Conservation (phyloP, 1,284 basidiomycete genomes). For the Cutaneotrichosporon dermatis region DNA sequence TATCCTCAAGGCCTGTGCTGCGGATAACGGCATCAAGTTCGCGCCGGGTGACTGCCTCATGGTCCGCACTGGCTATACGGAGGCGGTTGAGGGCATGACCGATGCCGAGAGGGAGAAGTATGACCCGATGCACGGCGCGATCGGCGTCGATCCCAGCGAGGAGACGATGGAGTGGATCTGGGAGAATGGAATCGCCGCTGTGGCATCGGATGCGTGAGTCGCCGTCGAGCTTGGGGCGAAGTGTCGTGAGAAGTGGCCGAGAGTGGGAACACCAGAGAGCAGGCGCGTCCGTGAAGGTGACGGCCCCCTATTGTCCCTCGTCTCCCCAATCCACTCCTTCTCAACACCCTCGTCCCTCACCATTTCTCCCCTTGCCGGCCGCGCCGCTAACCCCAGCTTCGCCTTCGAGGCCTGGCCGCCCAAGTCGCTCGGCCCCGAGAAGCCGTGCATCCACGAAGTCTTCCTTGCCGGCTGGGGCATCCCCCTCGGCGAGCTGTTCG, state of each 20-base stretch:
- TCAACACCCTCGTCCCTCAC: no score
- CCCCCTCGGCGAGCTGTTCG: constrained; percentile 51
- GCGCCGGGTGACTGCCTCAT: constrained; percentile 43
- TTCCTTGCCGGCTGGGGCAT: constrained; percentile 40
- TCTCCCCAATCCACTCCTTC: no score
- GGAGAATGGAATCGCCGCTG: constrained; percentile 51
- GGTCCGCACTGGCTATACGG: constrained; percentile 47
- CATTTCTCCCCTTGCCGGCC: no score
- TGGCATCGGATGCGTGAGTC: constrained; percentile 43
- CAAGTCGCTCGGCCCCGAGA: neutral
- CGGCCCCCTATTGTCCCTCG: no score
- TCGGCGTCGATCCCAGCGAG: constrained; percentile 35
- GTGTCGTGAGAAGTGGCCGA: no score
- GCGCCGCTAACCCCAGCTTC: constrained; percentile 21
- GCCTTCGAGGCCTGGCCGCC: constrained; percentile 35
- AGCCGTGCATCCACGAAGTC: constrained; percentile 27
- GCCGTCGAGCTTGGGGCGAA: no score
- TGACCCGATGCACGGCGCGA: constrained; percentile 6
- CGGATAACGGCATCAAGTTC: constrained; percentile 35
- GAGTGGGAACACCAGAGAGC: no score
- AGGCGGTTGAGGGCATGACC: constrained; percentile 27
- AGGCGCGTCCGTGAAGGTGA: no score
- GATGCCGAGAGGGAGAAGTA: neutral
- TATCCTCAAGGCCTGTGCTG: constrained; percentile 21
- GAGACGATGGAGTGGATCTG: constrained; percentile 47